A percentile compares a stretch with the other conserved stretches of the same genome.
phyloP scores from a whole-genome alignment of 495 filamentous ascomycete genomes.

The Poronia punctata region DNA sequence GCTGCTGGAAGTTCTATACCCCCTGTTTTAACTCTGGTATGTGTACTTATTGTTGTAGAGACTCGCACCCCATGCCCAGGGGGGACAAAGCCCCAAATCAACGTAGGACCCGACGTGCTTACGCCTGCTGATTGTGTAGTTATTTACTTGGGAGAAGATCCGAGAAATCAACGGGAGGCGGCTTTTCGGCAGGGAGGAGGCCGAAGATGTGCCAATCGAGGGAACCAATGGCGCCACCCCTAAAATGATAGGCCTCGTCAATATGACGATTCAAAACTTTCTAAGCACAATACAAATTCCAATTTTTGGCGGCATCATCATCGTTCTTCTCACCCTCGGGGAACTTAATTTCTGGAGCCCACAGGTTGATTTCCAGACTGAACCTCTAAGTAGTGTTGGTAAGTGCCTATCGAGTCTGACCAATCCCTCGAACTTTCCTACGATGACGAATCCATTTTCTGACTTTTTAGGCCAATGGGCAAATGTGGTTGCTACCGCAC shows the following conservation, averaged over 20 bases:
- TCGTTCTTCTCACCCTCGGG: conserved; percentile 48
- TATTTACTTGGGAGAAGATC: conserved; percentile 55
- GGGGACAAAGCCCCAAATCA: no score
- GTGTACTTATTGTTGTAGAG: no score
- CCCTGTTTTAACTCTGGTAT: conserved; percentile 43
- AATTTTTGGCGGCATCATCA: conserved; percentile 44
- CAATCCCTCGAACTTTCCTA: not conserved
- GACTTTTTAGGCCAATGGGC: conserved; percentile 45
- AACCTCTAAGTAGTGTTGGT: conserved; percentile 50
- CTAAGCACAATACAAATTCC: conserved; percentile 46
- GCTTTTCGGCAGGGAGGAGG: conserved; percentile 26
- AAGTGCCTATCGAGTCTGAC: conserved; percentile 12
- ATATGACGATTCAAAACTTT: conserved; percentile 34
- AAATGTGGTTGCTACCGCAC: conserved; percentile 45
- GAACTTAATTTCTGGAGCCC: conserved; percentile 53
- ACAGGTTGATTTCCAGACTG: conserved; percentile 45
- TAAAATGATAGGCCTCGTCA: conserved; percentile 41
- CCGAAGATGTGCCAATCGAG: conserved; percentile 30
- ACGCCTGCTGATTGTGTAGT: no score
- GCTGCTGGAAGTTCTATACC: conserved; percentile 55
- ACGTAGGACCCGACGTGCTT: not conserved
- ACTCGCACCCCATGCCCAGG: no score
- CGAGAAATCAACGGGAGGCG: conserved; percentile 48
- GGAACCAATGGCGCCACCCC: conserved; percentile 50
- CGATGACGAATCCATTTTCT: not conserved